Evolutionary conservation across 2,329 filamentous ascomycete species (phyloP), one percentile per base, ranked within the genome.

Genomic region (Apiospora marii): DNA sequence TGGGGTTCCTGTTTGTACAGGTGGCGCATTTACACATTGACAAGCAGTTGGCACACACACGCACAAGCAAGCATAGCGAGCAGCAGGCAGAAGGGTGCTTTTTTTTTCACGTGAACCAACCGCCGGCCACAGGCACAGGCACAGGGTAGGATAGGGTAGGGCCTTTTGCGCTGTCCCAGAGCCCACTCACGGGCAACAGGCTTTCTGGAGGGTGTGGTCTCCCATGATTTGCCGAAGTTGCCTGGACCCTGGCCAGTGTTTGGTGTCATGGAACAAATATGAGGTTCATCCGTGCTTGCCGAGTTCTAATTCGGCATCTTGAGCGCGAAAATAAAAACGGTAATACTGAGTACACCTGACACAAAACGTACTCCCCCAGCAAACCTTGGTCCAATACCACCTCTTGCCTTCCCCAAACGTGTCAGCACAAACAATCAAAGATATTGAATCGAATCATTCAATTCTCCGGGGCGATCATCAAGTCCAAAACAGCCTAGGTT

Each of bases 221-320:
- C 34, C 34, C 34, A 24, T 64, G 34, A 64, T 64, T 64, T 64
- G 58, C 58, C 58, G 58, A 64, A 64, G 58, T 41, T 64, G 58
- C 58, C 58, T 64, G 58, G 34, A 64, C 58, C 34, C 58, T 64
- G 58, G 58, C 58, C 34, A 41, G 58, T 64, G 58, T 64, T 64
- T 64, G 58, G 58, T 64, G 58, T 64, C 58, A 64, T 64, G 58
- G 58, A 64, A 64, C 58, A n/a, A n/a, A 41, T 41, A 64, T 64
- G 34, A 64, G 41, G 58, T 64, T 64, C 58, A 41, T 64, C 58
- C 58, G 58, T 64, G 30, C 58, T 64, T 64, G 58, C 58, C 58
- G 58, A 41, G 58, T 64, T 64, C 30, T 30, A 64, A 64, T 61
- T 22, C 30, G 58, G 58, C 41, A 64, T 58, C 58, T 37, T 41